These are phyloP conservation scores for Alliaria petiolata DNA, from an alignment of 345 rosid genomes.

Conservation along the genomic window DNA sequence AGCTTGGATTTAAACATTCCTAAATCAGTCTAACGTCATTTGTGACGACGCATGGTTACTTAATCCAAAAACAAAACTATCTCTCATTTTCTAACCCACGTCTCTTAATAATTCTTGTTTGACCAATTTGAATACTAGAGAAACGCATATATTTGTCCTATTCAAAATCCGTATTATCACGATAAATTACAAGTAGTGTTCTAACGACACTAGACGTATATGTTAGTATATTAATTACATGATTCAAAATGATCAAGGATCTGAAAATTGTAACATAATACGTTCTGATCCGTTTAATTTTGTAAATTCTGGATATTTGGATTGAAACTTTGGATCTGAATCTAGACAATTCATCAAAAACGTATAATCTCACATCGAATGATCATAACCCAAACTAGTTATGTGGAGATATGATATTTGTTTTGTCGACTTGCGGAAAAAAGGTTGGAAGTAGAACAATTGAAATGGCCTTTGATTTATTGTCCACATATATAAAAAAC, in stretches of 20 bases:
- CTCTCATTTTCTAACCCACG: not conserved
- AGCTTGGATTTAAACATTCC: not conserved
- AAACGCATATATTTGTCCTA: not conserved
- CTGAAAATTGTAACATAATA: no score
- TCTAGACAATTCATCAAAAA: not conserved
- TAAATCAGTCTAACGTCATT: not conserved
- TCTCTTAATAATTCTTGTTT: not conserved
- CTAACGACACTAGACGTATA: no score
- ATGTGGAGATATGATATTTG: not conserved
- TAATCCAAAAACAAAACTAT: not conserved
- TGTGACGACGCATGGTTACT: not conserved
- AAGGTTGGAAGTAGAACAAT: not conserved
- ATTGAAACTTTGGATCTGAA: not conserved
- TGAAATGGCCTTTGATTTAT: constrained; percentile 1
- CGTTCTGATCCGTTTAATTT: no score
- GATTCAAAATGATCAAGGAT: no score
- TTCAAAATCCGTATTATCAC: not conserved
- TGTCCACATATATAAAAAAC: not conserved
- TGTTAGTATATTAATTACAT: no score
- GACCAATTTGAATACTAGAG: not conserved
- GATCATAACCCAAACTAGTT: not conserved
- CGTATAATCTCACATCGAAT: not conserved
- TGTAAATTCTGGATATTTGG: not conserved
- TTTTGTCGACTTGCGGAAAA: not conserved
- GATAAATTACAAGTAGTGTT: no score